A percentile compares a stretch with the other conserved stretches of the same genome.
phyloP scores from a whole-genome alignment of 345 rosid species.

The Brassica cretica region DNA sequence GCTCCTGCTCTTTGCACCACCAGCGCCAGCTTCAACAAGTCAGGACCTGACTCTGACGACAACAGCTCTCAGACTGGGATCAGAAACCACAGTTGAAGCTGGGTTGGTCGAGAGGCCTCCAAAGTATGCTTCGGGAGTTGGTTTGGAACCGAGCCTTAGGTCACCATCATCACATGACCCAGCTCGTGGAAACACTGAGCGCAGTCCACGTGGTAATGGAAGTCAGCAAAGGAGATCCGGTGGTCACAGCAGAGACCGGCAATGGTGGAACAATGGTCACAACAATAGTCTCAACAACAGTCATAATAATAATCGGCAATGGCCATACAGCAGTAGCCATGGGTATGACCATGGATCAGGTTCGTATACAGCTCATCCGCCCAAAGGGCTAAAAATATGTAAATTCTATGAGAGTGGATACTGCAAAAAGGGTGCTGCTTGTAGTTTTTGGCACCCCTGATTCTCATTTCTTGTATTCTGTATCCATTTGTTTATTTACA shows the following conservation, averaged over 20 bases:
- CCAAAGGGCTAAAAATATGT: slow-evolving; percentile 75
- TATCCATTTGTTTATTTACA: slow-evolving; percentile 21
- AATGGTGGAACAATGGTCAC: slow-evolving; percentile 43
- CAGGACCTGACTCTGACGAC: slow-evolving; percentile 37
- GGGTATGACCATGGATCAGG: slow-evolving; percentile 54
- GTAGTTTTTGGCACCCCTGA: slow-evolving; percentile 75
- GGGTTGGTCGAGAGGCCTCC: slow-evolving; percentile 48
- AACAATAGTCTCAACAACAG: slow-evolving; percentile 51
- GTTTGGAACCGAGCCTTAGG: slow-evolving; percentile 35
- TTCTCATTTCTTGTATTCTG: slow-evolving; percentile 31
- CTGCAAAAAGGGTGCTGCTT: slow-evolving; percentile 80
- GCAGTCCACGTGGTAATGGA: slow-evolving; percentile 58
- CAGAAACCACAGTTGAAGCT: slow-evolving; percentile 43
- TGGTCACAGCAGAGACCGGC: slow-evolving; percentile 59
- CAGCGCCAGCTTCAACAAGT: slow-evolving; percentile 30
- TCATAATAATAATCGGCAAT: slow-evolving; percentile 53
- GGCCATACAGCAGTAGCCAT: slow-evolving; percentile 51
- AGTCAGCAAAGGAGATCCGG: slow-evolving; percentile 53
- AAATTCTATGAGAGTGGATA: slow-evolving; percentile 71
- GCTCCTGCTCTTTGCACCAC: slow-evolving; percentile 48
- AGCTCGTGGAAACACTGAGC: slow-evolving; percentile 42
- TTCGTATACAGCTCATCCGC: slow-evolving; percentile 49
- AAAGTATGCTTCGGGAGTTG: slow-evolving; percentile 30
- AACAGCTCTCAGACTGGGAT: slow-evolving; percentile 47
- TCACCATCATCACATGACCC: slow-evolving; percentile 43